Percentiles rank a stretch among this genome's conserved stretches.
Conservation (phyloP, 345 rosid species). For the Brassica cretica region DNA sequence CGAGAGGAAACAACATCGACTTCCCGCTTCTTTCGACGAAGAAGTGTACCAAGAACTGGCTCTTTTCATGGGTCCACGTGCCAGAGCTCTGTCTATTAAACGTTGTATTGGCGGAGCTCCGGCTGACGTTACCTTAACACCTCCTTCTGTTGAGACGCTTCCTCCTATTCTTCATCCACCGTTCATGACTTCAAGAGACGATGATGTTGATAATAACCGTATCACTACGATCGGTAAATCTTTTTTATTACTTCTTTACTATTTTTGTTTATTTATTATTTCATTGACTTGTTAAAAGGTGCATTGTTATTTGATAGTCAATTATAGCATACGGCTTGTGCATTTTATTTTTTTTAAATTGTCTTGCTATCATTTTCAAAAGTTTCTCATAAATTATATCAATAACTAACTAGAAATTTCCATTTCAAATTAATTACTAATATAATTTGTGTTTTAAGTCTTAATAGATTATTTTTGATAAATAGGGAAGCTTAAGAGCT, state of each 20-base stretch:
- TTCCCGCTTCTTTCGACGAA: constrained; percentile 98
- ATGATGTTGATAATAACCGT: constrained; percentile 22
- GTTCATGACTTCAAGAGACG: constrained; percentile 29
- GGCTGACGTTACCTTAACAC: constrained; percentile 1
- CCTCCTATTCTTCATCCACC: constrained; percentile 60
- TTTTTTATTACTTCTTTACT: not conserved
- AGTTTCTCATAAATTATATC: not conserved
- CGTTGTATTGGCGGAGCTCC: constrained; percentile 8
- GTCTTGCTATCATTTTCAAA: not conserved
- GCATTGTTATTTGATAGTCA: constrained; percentile 20
- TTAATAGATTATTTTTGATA: not conserved
- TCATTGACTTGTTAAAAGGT: constrained; percentile 19
- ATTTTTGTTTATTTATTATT: constrained; percentile 2
- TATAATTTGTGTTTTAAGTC: not conserved
- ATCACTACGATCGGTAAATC: constrained; percentile 26
- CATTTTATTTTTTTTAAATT: not conserved
- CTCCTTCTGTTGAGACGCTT: constrained; percentile 34
- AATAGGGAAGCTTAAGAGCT: not conserved
- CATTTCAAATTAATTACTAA: not conserved
- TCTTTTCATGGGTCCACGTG: constrained; percentile 87
- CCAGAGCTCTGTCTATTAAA: constrained; percentile 48
- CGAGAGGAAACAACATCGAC: constrained; percentile 74
- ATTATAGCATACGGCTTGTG: constrained; percentile 22
- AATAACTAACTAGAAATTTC: not conserved
- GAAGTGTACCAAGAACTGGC: constrained; percentile 91